Evolutionary conservation across 495 filamentous ascomycete genomes (phyloP), one percentile per base, ranked within the genome.

Genomic region (Margaritispora aquatica): DNA sequence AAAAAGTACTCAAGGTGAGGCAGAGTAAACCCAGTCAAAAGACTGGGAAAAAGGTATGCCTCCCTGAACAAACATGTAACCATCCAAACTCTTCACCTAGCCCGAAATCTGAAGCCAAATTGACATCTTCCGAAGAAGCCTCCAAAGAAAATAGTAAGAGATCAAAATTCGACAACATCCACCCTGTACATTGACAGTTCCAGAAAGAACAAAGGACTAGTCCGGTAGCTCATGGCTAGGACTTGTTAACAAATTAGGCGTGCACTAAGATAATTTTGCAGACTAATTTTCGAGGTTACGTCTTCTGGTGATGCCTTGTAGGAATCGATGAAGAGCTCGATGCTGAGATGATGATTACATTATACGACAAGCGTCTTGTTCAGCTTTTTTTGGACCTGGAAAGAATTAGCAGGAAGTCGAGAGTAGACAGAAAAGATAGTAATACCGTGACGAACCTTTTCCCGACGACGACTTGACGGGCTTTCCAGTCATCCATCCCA

Each of bases 401-500:
- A 15, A 44, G 22, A 29, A 47, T 31, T 53, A 36, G 57, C 50
- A 5, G 19, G 57, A 47, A n/a, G n/a, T 23, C 52, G 29, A 46
- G 5, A 27, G 36, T 20, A 21, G 13, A 58, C 15, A 22, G 24
- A 17, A n/a, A 24, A 49, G 46, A 54, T 17, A 11, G 20, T 21
- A 19, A 34, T 17, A 50, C n/a, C 38, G 15, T 51, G 20, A 52
- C 52, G 38, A 50, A 60, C 63, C 57, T 63, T 66, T 66, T 58
- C 63, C 63, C 59, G 60, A 60, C 55, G 60, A 38, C 55, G 51
- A 50, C 47, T 55, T 58, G 26, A 53, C 20, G 27, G 55, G 31
- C 20, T 59, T 59, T 4, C 63, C 63, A 23, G 63, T 59, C 63
- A 65, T 65, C 63, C 63, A 65, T 4, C 55, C 55, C 47, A 65